phyloP scores from a whole-genome alignment of 441 rosid species.

The Manihot esculenta region DNA sequence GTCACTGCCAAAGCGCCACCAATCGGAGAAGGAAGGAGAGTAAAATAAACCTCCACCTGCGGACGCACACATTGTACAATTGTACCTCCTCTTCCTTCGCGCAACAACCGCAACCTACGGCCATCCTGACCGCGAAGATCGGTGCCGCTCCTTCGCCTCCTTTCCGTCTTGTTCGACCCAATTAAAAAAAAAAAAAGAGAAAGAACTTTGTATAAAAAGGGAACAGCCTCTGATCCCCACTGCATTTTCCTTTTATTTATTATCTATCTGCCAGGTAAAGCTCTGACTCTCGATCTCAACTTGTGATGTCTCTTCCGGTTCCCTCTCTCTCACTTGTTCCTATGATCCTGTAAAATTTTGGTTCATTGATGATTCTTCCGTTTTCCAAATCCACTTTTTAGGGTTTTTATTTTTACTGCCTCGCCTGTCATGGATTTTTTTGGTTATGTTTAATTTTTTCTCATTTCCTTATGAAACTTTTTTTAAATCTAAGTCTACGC shows the following conservation, averaged over 20 bases:
- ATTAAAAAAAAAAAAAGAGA: background rate
- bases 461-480: background rate
- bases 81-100: background rate
- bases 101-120: background rate
- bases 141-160: conserved; percentile 18
- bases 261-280: conserved; percentile 5
- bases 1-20: background rate
- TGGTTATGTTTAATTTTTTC: background rate
- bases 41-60: no score
- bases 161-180: conserved; percentile 14
- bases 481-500: no score
- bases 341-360: background rate
- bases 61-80: no score
- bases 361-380: no score
- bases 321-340: background rate
- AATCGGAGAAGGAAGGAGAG: background rate
- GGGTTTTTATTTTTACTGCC: background rate
- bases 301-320: background rate
- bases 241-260: background rate
- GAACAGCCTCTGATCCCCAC: background rate
- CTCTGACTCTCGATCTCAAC: background rate
- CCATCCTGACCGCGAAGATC: conserved; percentile 24
- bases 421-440: background rate
- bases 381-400: background rate
- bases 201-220: background rate